Evolutionary conservation across 1,284 basidiomycete species (phyloP).

Genomic region (Gomphus bonarii): DNA sequence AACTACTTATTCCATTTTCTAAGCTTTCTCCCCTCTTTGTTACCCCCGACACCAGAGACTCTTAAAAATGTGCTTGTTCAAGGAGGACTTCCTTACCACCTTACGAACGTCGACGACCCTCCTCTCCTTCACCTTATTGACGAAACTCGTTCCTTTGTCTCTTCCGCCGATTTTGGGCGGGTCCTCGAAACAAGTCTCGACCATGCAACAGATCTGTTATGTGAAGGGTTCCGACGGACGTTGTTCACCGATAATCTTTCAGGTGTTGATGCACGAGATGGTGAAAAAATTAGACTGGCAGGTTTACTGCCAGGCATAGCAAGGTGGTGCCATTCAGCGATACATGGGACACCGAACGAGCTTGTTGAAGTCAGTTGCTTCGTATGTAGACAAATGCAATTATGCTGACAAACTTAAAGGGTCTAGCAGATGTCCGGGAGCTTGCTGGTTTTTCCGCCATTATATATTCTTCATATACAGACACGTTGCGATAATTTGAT

Average conservation of each 20-base stretch:
- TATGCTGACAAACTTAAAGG: conserved; percentile 19
- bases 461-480: conserved; percentile 33
- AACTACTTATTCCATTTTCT: not conserved
- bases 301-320: conserved; percentile 70
- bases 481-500: conserved; percentile 12
- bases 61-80: conserved; percentile 58
- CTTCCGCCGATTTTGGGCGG: conserved; percentile 57
- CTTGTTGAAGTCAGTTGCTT: conserved; percentile 63
- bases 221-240: conserved; percentile 42
- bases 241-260: conserved; percentile 33
- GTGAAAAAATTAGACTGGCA: conserved; percentile 52
- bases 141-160: conserved; percentile 57
- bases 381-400: conserved; percentile 7
- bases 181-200: conserved; percentile 65
- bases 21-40: conserved; percentile 65
- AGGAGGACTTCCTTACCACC: conserved; percentile 39
- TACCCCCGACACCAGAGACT: conserved; percentile 60
- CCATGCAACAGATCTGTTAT: conserved; percentile 45
- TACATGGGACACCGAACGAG: conserved; percentile 71
- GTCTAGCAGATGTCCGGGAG: conserved; percentile 32
- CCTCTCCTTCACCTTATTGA: conserved; percentile 53
- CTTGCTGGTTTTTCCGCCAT: conserved; percentile 38
- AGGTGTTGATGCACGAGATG: conserved; percentile 15
- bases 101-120: conserved; percentile 28
- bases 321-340: conserved; percentile 61